Base-by-base conservation (phyloP, 495 filamentous ascomycete species). In the Aeminium ludgeri region DNA sequence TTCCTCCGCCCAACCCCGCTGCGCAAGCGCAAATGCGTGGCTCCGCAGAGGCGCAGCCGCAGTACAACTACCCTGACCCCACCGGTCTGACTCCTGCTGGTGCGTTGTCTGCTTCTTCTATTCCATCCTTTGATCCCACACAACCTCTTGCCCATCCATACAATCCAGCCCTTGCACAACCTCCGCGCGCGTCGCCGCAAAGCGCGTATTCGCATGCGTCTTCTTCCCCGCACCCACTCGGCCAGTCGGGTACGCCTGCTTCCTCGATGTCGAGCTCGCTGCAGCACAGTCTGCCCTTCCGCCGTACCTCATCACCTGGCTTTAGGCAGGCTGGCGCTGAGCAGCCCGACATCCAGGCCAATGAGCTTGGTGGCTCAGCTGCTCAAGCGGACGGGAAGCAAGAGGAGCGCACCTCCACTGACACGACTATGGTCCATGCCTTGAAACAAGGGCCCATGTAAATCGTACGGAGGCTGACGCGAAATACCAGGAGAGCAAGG, bases 1-100 rank as follows among this genome's bases (percentile, higher is more conserved):
- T 59, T 12, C 55, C 59, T n/a, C 59, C 58, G 28, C 58, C 58
- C 28, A 54, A 59, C 43, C 56, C 58, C 43, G 56, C 46, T 31
- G 45, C 54, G 17, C 43, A 46, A 32, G 46, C 46, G 38, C 54
- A 53, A 43, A 47, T 30, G 31, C 31, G 48, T 25, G 44, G 51
- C 27, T 37, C 42, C n/a, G n/a, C n/a, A n/a, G n/a, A n/a, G n/a
- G n/a, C n/a, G n/a, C n/a, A n/a, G 34, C 34, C 34, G 32, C 41
- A 50, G 17, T 60, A 53, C 40, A 45, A 44, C 15, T 57, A 60
- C 49, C 50, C 54, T 34, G 59, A 60, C 35, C 54, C 54, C 32
- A 47, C 53, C 20, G 45, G 44, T 56, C 56, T 55, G 47, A 56
- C 52, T 27, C 48, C 51, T 23, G 47, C 42, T 41, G 57, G 57